A percentile compares a stretch with the other conserved stretches of the same genome.
Evolutionary conservation across 768 basidiomycete genomes (phyloP).

Genomic region (Clavaria fumosa): DNA sequence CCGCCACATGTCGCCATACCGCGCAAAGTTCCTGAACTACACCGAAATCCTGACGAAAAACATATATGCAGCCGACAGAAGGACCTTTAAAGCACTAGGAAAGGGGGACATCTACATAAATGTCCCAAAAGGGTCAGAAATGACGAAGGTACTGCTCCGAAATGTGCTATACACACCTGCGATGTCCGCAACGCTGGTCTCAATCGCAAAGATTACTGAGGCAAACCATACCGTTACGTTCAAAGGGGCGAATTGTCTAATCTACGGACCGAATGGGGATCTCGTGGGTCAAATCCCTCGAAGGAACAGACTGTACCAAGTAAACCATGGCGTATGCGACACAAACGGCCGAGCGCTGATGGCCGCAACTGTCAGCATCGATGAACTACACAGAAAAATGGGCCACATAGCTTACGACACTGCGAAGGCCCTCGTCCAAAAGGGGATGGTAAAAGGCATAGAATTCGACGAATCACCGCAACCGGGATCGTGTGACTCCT

Average conservation of each 20-base stretch:
- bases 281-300: no score
- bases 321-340: background rate
- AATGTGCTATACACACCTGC: conserved; percentile 19
- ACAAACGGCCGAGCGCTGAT: no score
- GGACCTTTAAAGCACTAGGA: background rate
- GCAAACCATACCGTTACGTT: conserved; percentile 15
- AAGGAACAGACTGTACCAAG: no score
- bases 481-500: background rate
- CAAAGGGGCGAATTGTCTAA: no score
- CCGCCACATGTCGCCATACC: background rate
- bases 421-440: background rate
- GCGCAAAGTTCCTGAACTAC: background rate
- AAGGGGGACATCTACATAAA: no score
- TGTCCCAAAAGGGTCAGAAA: no score
- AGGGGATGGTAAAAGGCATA: background rate
- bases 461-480: background rate
- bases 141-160: conserved; percentile 13
- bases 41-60: background rate
- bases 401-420: conserved; percentile 11
- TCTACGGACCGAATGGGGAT: no score
- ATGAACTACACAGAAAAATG: conserved; percentile 14
- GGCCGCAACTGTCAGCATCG: background rate
- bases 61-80: background rate
- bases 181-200: conserved; percentile 20
- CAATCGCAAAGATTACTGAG: conserved; percentile 17